phyloP scores from a whole-genome alignment of 345 rosid genomes.

The Kernera saxatilis region DNA sequence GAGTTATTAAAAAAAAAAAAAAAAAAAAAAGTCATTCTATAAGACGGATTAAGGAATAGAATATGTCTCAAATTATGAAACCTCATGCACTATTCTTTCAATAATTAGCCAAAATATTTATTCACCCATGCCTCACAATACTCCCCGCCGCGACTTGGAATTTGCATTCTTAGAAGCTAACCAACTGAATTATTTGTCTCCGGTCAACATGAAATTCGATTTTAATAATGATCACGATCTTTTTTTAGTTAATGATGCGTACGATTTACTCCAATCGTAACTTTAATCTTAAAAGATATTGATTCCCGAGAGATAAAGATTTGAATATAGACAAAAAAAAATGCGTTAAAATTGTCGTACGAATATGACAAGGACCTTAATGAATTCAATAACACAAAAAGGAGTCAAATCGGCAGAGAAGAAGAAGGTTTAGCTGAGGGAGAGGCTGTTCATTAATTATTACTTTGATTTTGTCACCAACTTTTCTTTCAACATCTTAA shows the following conservation, averaged over 20 bases:
- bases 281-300: not conserved
- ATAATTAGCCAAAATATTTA: not conserved
- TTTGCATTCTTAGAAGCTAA: not conserved
- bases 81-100: not conserved
- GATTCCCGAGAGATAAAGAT: not conserved
- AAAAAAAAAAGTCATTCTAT: not conserved
- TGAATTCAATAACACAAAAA: not conserved
- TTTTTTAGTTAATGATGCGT: not conserved
- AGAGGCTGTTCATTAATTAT: not conserved
- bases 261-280: not conserved
- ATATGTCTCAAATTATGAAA: not conserved
- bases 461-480: not conserved
- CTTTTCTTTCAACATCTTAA: constrained; percentile 9
- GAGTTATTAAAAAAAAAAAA: no score
- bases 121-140: not conserved
- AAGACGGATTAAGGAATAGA: not conserved
- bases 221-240: not conserved
- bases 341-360: not conserved
- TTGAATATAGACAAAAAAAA: not conserved
- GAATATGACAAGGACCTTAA: not conserved
- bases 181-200: not conserved
- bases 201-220: not conserved
- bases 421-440: not conserved
- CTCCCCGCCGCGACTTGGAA: not conserved
- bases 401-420: not conserved